phyloP scores from a whole-genome alignment of 352 stramenopile genomes.

The Globisporangium uncinulatum region DNA sequence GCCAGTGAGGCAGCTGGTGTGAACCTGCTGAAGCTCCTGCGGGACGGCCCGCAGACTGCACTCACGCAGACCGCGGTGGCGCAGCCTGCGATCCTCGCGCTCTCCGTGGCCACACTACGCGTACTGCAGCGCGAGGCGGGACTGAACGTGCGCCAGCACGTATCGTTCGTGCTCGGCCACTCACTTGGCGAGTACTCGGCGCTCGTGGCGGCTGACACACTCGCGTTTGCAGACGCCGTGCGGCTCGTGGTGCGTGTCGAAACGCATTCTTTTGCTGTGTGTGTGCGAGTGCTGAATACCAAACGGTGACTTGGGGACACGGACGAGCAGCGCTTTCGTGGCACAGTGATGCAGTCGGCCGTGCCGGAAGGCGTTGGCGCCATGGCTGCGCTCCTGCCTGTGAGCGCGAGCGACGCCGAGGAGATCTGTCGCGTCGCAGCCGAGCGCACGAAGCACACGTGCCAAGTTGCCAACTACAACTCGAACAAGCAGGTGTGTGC shows the following conservation, averaged over 20 bases:
- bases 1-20: slow-evolving; percentile 65
- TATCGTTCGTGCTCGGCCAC: slow-evolving; percentile 60
- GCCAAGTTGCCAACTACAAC: slow-evolving; percentile 87
- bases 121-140: slow-evolving; percentile 61
- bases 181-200: slow-evolving; percentile 86
- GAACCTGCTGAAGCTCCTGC: slow-evolving; percentile 52
- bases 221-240: slow-evolving; percentile 63
- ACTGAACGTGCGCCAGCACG: slow-evolving; percentile 26
- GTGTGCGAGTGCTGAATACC: too few relatives aligned
- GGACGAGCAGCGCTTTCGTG: slow-evolving; percentile 42
- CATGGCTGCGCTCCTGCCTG: slow-evolving; percentile 80
- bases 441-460: slow-evolving; percentile 31
- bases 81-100: slow-evolving; percentile 75
- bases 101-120: slow-evolving; percentile 70
- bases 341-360: slow-evolving; percentile 62
- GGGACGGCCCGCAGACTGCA: slow-evolving; percentile 44
- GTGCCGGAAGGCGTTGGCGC: slow-evolving; percentile 44
- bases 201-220: slow-evolving; percentile 56
- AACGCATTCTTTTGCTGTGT: not conserved
- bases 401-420: slow-evolving; percentile 40
- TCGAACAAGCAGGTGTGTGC: slow-evolving; percentile 66
- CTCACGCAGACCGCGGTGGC: slow-evolving; percentile 71
- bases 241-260: slow-evolving; percentile 44
- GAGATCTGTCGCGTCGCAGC: slow-evolving; percentile 44
- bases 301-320: not conserved